phyloP scores from a whole-genome alignment of 345 rosid genomes.

The Kernera saxatilis region DNA sequence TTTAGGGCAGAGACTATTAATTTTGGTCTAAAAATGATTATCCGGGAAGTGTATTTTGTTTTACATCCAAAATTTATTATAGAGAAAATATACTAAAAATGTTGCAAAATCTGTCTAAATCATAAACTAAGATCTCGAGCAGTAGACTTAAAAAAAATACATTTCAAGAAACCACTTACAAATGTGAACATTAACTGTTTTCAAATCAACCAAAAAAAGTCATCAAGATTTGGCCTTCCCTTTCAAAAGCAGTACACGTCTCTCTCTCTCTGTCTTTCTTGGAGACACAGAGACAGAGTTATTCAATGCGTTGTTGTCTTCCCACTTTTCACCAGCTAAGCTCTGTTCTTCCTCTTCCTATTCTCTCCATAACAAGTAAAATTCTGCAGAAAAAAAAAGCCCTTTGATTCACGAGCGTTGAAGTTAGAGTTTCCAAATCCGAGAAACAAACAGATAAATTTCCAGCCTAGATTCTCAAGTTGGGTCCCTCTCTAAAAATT shows the following conservation, averaged over 20 bases:
- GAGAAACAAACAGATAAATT: conserved; percentile 1
- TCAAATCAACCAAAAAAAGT: conserved; percentile 20
- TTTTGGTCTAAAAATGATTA: background rate
- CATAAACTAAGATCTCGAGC: too few species aligned
- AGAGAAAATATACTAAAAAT: background rate
- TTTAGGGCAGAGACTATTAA: background rate
- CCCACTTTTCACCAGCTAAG: conserved; percentile 27
- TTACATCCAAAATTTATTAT: background rate
- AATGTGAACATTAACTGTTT: conserved; percentile 26
- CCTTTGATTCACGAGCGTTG: conserved; percentile 16
- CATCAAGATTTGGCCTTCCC: conserved; percentile 19
- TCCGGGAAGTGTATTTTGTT: background rate
- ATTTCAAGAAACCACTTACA: background rate
- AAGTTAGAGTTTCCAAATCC: conserved; percentile 11
- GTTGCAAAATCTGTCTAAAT: conserved; percentile 6
- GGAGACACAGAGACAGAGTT: conserved; percentile 15
- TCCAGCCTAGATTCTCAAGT: background rate
- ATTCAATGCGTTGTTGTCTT: conserved; percentile 31
- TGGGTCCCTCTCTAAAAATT: background rate
- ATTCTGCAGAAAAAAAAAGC: background rate
- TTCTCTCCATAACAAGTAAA: conserved; percentile 12
- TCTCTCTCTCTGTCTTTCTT: conserved; percentile 14
- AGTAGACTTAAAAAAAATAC: too few species aligned
- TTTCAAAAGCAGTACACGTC: conserved; percentile 35
- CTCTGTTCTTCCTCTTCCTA: background rate